These are phyloP conservation scores for Auricularia sp. DNA, from an alignment of 768 basidiomycete species.

Conservation along the genomic window DNA sequence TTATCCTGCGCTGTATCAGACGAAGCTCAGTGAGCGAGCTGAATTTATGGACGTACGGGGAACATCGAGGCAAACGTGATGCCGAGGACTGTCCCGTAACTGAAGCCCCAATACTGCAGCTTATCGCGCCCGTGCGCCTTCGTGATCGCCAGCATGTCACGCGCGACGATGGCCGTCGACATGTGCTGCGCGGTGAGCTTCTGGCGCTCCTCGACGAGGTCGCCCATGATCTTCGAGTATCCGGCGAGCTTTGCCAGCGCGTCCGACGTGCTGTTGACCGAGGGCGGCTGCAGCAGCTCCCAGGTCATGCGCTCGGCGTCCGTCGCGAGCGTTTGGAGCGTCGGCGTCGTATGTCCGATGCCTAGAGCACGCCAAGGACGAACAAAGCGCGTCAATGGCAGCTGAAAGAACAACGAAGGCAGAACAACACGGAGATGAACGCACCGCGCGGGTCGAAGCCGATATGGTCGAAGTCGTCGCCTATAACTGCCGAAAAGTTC, in stretches of 20 bases:
- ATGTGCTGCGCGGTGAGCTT: conserved; percentile 15
- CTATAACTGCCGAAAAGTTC: conserved; percentile 1
- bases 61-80: conserved; percentile 23
- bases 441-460: conserved; percentile 9
- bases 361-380: background rate
- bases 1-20: conserved; percentile 16
- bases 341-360: conserved; percentile 3
- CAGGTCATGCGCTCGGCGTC: conserved; percentile 4
- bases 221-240: conserved; percentile 3
- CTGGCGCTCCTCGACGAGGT: conserved; percentile 10
- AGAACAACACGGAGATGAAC: background rate
- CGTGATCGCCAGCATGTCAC: conserved; percentile 23
- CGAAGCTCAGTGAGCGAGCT: background rate
- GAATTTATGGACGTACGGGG: conserved; percentile 12
- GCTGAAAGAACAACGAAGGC: background rate
- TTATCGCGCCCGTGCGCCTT: conserved; percentile 20
- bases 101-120: conserved; percentile 24
- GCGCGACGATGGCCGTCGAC: conserved; percentile 19
- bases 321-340: background rate
- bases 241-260: conserved; percentile 1
- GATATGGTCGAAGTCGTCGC: conserved; percentile 8
- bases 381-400: background rate
- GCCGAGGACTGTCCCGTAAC: conserved; percentile 11
- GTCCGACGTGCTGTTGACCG: conserved; percentile 6
- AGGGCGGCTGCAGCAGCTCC: background rate